Percentiles rank a stretch among this genome's conserved stretches.
phyloP scores from a whole-genome alignment of 768 basidiomycete species.

The Tylopilus felleus region DNA sequence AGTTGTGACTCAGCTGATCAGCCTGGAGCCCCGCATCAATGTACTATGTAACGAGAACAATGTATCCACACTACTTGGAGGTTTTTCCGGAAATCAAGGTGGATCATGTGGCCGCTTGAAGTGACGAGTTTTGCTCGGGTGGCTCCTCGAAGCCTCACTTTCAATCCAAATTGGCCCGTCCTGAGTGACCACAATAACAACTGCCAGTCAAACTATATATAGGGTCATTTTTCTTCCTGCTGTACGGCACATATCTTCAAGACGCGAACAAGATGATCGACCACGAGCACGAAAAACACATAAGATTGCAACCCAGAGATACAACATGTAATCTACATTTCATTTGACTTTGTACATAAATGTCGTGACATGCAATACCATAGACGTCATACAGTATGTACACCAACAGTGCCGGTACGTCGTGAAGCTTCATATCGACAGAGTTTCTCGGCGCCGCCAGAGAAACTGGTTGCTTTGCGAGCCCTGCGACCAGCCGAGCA shows the following conservation, averaged over 20 bases:
- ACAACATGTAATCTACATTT: constrained; percentile 12
- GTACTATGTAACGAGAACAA: too few species aligned
- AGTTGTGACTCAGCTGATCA: too few species aligned
- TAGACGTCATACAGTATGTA: constrained; percentile 19
- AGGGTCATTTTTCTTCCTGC: too few species aligned
- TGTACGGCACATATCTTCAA: background rate
- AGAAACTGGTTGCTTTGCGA: constrained; percentile 7
- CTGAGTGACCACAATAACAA: too few species aligned
- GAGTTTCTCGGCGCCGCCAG: constrained; percentile 15
- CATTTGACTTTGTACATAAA: background rate
- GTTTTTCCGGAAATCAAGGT: too few species aligned
- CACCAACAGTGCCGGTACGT: constrained; percentile 7
- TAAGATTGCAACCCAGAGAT: background rate
- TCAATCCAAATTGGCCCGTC: too few species aligned
- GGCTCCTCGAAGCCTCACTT: too few species aligned
- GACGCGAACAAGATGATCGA: background rate
- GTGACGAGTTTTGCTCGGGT: too few species aligned
- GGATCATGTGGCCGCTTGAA: too few species aligned
- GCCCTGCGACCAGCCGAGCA: background rate
- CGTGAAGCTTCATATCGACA: constrained; percentile 13
- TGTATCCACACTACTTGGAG: too few species aligned
- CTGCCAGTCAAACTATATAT: too few species aligned
- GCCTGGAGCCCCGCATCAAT: too few species aligned
- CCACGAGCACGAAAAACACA: background rate
- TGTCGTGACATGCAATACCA: constrained; percentile 2